phyloP scores from a whole-genome alignment of 306 rosid species.

The Hippophae gyantsensis region DNA sequence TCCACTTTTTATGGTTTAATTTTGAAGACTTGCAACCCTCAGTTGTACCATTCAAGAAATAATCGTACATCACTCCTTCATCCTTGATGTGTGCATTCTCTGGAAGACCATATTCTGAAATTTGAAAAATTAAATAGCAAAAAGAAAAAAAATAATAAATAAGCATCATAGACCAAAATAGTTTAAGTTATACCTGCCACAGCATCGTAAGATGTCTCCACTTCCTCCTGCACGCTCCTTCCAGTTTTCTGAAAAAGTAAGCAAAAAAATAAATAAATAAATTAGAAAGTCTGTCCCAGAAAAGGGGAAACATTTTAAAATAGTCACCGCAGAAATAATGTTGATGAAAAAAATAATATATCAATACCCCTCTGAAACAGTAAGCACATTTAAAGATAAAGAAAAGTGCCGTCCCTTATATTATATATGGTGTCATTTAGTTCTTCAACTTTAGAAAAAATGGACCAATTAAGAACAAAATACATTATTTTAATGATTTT shows the following conservation, averaged over 20 bases:
- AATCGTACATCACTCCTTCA: conserved; percentile 60
- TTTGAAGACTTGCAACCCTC: conserved; percentile 53
- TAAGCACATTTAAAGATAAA: too few relatives aligned
- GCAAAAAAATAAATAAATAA: conserved; percentile 15
- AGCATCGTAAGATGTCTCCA: conserved; percentile 60
- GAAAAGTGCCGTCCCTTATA: too few relatives aligned
- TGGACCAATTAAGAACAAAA: too few relatives aligned
- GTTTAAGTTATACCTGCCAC: conserved; percentile 48
- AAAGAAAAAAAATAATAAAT: conserved; percentile 12
- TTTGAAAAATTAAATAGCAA: conserved; percentile 15
- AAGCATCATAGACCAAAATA: conserved; percentile 18
- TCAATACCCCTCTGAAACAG: too few relatives aligned
- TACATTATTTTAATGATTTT: too few relatives aligned
- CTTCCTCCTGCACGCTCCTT: conserved; percentile 73
- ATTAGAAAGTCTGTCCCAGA: conserved; percentile 4
- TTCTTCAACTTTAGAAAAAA: too few relatives aligned
- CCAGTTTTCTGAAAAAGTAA: conserved; percentile 55
- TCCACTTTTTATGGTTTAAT: conserved; percentile 51
- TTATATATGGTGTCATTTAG: too few relatives aligned
- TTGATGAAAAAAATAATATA: neutral
- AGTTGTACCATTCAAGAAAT: conserved; percentile 49
- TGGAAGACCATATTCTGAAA: conserved; percentile 48
- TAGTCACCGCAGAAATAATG: neutral
- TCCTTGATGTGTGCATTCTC: conserved; percentile 66
- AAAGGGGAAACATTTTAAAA: neutral